Evolutionary conservation across 2,329 filamentous ascomycete genomes (phyloP), one percentile per base, ranked within the genome.

Genomic region (Aspergillus pseudoglaucus): DNA sequence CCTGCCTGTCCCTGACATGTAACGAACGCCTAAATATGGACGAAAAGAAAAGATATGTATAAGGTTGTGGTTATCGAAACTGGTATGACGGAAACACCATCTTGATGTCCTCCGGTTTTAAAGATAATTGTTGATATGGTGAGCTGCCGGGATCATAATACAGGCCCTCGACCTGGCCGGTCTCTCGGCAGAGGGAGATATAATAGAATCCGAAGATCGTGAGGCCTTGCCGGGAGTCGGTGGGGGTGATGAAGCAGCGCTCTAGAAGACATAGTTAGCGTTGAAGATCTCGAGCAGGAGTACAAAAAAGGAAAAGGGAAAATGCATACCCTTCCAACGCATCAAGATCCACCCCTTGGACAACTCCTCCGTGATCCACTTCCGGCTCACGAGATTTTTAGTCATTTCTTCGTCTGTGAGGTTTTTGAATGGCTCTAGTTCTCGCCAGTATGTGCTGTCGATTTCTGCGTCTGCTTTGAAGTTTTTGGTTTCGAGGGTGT

Each of bases 181-280:
- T 68, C 38, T 68, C 66, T 30, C 74, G 70, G 49, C 69, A 63
- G 32, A 76, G 56, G 15, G 73, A 73, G 38, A 76, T 70, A 50
- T 76, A 76, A 50, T 76, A 76, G 55, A 76, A 76, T 1, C 74
- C 74, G 30, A 70, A 74, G 38, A 76, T 76, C 1, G 73, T 76
- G 18, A 76, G 68, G 14, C 72, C 71, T 59, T 67, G 72, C 47
- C 66, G 69, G 38, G 70, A 66, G 50, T 74, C 68, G 42, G 69
- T 71, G 2, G 71, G 71, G 1, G 70, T 72, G 51, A 76, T 70
- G 57, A 76, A 76, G 50, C 72, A 75, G 48, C 69, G 68, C 65
- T 76, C 68, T 74, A 49, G 46, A 30, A 30, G 25, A 12, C 25
- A 30, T 9, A 35, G 44, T 60, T 46, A 62, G 47, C 42, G 25